Base-by-base conservation (phyloP, 495 filamentous ascomycete genomes). In the Chlorociboria aeruginascens region DNA sequence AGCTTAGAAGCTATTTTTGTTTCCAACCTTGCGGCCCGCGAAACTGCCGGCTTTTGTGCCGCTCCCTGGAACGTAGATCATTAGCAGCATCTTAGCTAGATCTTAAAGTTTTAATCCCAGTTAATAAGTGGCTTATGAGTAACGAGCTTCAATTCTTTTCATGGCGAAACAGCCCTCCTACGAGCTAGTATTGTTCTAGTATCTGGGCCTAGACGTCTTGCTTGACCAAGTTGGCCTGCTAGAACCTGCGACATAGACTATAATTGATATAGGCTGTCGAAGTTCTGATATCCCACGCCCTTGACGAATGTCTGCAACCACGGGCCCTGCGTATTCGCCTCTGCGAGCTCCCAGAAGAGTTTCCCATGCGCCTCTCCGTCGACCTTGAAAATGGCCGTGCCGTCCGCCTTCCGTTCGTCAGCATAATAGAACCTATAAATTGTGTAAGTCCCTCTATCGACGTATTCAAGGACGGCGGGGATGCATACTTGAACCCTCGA, bases 251-350 rank as follows among this genome's bases (percentile, higher is more conserved):
- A 35, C n/a, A 35, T 35, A 35, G 33, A 35, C 33, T 35, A 35
- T 8, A 8, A 8, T 35, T n/a, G 33, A 35, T 35, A 35, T 35
- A 35, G 33, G 33, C n/a, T 35, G 33, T 35, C 33, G n/a, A 38
- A 13, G n/a, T 46, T 32, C 25, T n/a, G n/a, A 30, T n/a, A 42
- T 6, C 40, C 40, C 6, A 28, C 17, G 11, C 54, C 68, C 54
- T 69, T 66, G 9, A 74, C 71, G 49, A 71, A 71, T 1, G 71
- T 72, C 40, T 66, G 57, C 45, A 57, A 49, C 71, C 71, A 74
- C 12, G 68, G 63, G 0, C 62, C 63, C 46, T 72, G 68, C 16
- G 40, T 47, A 40, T 62, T 52, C 7, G 30, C 45, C 32, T 66
- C 60, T 1, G 63, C 64, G n/a, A 74, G 62, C 49, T 67, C 45